Base-by-base conservation (phyloP, 176 grass and related monocot genomes). In the Oryza glaberrima region DNA sequence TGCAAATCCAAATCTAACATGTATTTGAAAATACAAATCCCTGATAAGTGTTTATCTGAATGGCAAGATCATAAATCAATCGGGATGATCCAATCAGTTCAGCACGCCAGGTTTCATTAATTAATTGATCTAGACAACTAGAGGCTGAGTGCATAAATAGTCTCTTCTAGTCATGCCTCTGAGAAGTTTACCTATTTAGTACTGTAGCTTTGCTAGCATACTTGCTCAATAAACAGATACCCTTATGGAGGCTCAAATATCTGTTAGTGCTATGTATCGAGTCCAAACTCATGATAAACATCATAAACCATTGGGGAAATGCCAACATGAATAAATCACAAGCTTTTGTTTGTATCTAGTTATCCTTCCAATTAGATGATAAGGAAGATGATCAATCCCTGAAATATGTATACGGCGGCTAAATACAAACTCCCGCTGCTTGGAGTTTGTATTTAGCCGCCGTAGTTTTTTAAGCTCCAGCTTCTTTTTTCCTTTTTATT, bases 1-100 rank as follows among this genome's bases (percentile, higher is more conserved):
- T 63, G n/a, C 58, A 63, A 61, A 61, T 61, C 58, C 11, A 73
- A 67, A 32, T 16, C 26, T 75, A 67, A n/a, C 30, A 17, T 51
- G 71, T 7, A 66, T 49, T 49, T 36, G n/a, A 38, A 75, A 22
- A 34, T 12, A 76, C 20, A 28, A 51, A 25, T 45, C 15, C 8
- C 12, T 40, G 14, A 70, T 19, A 78, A 72, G 11, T 70, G 52
- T 64, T 17, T 8, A 44, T 58, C 61, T 56, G 67, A 68, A 69
- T 19, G 6, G 19, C 9, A 79, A 20, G 44, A 79, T 40, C n/a
- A 43, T 78, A 79, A 48, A 49, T 67, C n/a, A 74, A 43, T 72
- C 47, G 38, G 49, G 9, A 61, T 30, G 25, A 26, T 75, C 19
- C 60, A 88, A 58, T 67, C 35, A 67, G 13, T 78, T 6, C 34